Base-by-base conservation (phyloP, 176 grass and related monocot species). In the Lolium rigidum region DNA sequence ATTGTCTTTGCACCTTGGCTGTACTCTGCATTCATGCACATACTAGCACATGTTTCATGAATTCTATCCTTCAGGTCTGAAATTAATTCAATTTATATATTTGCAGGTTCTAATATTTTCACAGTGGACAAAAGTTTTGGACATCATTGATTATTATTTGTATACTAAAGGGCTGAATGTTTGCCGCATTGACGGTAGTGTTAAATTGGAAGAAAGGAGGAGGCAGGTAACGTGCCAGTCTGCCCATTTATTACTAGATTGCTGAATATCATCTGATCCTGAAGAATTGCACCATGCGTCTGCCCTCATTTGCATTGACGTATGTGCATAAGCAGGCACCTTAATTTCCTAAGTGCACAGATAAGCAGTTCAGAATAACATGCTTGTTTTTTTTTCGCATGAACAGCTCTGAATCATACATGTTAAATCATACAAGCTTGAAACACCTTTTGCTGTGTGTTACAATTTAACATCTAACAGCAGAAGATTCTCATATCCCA, bases 91-190 rank as follows among this genome's bases (percentile, higher is more conserved):
- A 56, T 38, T 83, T 16, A 47, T 63, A 51, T 26, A 35, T 78
- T 75, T 88, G 52, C 86, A 95, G 96, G 96, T 98, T 89, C 80
- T 98, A 58, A 94, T 98, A 86, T 98, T 98, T 85, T 98, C 96
- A 64, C 96, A 98, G 15, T 98, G 91, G 91, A 95, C 96, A 52
- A 95, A 95, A 91, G 79, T 95, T 77, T 90, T 98, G 85, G 96
- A 98, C 83, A 64, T 98, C 24, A 79, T 98, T 22, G 93, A 95
- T 7, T 98, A 95, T 86, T 98, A 94, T 54, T 82, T 98, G 58
- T 81, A 83, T 61, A 87, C 91, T 35, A 94, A 91, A 89, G 86
- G 93, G 17, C 60, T 98, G 17, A 80, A 88, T 43, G 70, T 82
- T 87, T 98, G 96, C 90, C 88, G 96, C 63, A 98, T 98, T 77